Conservation (phyloP, 1,284 basidiomycete species). For the Waitea zeae region DNA sequence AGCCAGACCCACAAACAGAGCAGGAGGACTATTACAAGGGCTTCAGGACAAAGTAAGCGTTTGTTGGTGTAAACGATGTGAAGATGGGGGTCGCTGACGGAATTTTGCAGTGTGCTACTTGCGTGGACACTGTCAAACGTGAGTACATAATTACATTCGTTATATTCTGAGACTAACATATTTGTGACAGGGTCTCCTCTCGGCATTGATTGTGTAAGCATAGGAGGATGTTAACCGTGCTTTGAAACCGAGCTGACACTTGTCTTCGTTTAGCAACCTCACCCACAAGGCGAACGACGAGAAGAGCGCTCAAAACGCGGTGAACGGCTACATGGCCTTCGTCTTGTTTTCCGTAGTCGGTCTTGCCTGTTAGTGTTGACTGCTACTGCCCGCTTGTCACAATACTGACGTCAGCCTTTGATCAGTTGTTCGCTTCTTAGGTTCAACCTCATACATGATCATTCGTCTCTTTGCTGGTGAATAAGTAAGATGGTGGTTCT, state of each 20-base stretch:
- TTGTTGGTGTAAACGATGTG: slow-evolving; percentile 6
- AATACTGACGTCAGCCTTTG: slow-evolving; percentile 1
- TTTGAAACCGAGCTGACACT: no score
- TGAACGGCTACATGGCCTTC: slow-evolving; percentile 70
- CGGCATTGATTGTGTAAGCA: slow-evolving; percentile 50
- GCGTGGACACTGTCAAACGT: slow-evolving; percentile 78
- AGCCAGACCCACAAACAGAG: slow-evolving; percentile 44
- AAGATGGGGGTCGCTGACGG: no score
- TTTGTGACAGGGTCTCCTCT: slow-evolving; percentile 40
- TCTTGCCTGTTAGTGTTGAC: slow-evolving; percentile 49
- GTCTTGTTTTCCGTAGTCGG: slow-evolving; percentile 74
- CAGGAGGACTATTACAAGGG: slow-evolving; percentile 84
- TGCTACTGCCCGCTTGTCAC: slow-evolving; percentile 2
- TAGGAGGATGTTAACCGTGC: slow-evolving; percentile 3
- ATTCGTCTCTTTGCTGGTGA: slow-evolving; percentile 75
- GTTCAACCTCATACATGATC: slow-evolving; percentile 62
- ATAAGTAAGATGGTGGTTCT: no score
- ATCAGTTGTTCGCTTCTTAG: slow-evolving; percentile 67
- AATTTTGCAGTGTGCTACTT: slow-evolving; percentile 44
- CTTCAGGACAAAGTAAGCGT: slow-evolving; percentile 66
- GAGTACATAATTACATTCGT: slow-evolving; percentile 11
- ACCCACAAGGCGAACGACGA: slow-evolving; percentile 32
- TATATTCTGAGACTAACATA: slow-evolving; percentile 3
- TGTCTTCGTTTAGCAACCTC: slow-evolving; percentile 12
- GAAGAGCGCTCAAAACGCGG: slow-evolving; percentile 27